Evolutionary conservation across 306 rosid genomes (phyloP).

Genomic region (Dicorynia guianensis): DNA sequence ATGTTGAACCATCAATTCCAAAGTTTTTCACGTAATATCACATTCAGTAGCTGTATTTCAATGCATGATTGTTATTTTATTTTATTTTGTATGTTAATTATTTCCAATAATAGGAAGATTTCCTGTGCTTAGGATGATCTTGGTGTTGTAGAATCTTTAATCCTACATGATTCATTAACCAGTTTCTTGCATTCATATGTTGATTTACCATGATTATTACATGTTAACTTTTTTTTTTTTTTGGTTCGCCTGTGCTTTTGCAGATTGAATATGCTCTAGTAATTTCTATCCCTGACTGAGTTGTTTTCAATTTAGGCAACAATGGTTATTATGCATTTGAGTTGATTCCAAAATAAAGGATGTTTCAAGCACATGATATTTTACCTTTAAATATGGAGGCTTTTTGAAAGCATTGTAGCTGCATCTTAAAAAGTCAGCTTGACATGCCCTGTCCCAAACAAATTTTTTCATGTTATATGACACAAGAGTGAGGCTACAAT

Average conservation of each 20-base stretch:
- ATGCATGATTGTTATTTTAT: too few relatives aligned
- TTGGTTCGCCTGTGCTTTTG: neutral
- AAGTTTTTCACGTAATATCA: too few relatives aligned
- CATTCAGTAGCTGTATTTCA: too few relatives aligned
- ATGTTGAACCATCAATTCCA: too few relatives aligned
- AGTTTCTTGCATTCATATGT: neutral
- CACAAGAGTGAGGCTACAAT: too few relatives aligned
- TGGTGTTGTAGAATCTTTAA: neutral
- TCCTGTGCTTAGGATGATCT: neutral
- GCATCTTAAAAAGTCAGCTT: neutral
- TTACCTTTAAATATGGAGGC: neutral
- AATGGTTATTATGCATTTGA: constrained; percentile 11
- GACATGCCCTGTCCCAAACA: constrained; percentile 3
- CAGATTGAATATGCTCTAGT: neutral
- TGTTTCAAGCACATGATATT: neutral
- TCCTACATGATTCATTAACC: constrained; percentile 14
- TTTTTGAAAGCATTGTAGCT: neutral
- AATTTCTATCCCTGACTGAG: constrained; percentile 7
- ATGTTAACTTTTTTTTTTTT: neutral
- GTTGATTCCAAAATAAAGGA: constrained; percentile 4
- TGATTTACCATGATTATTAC: neutral
- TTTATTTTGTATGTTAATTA: too few relatives aligned
- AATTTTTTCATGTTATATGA: too few relatives aligned
- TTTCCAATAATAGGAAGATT: too few relatives aligned
- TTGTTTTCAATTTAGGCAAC: neutral